Evolutionary conservation across 2,329 filamentous ascomycete species (phyloP), one percentile per base, ranked within the genome.

Genomic region (Penicillium aurantiogriseum): DNA sequence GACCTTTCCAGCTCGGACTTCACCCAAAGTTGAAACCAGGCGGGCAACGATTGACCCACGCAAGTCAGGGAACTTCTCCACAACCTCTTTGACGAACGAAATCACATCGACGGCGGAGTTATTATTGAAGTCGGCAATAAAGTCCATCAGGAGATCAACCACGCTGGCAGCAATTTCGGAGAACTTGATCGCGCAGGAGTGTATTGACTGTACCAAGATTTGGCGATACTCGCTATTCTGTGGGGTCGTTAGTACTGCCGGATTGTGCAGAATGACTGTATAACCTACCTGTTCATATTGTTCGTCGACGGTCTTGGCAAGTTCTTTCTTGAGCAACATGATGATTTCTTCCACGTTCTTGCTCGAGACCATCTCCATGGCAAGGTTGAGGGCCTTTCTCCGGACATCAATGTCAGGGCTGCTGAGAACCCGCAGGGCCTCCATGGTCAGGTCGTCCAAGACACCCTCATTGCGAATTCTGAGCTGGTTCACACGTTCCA

Each of bases 271-370:
- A 52, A 25, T 27, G 31, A 31, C 55, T 50, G 50, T 25, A 56
- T 17, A 56, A 17, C 54, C 44, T 72, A 81, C 79, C 80, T 97
- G 97, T 80, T 99, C 94, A 78, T 97, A 97, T 75, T 97, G 92
- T 76, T 97, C 92, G 70, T 99, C 92, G 43, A 97, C 91, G 0
- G 94, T 99, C 83, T 97, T 99, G 62, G 91, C 88, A 29, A 99
- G 85, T 73, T 99, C 94, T 76, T 99, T 99, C 81, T 99, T 99
- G 59, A 99, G 82, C 1, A 99, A 83, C 69, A 97, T 85, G 23
- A 99, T 90, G 15, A 99, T 94, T 71, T 99, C 94, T 73, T 97
- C 94, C 7, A 99, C 92, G 64, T 99, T 99, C 80, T 96, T 96
- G 84, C 92, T 97, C 0, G 93, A 94, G 5, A 99, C 91, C 94